Base-by-base conservation (phyloP, 768 basidiomycete species). In the Pleurotus sapidus region DNA sequence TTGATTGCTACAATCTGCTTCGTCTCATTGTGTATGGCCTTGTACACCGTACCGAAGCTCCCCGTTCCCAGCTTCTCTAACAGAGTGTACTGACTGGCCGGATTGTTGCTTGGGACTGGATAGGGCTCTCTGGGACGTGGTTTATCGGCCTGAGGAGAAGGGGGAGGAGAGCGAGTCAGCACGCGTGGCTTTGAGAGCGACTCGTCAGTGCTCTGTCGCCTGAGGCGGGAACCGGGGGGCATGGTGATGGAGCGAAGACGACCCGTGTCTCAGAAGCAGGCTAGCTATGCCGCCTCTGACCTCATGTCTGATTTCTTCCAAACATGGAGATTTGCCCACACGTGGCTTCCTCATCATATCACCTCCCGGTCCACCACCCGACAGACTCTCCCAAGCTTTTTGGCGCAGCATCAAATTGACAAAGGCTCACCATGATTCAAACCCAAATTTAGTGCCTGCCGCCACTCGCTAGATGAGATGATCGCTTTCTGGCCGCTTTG, bases 61-160 rank as follows among this genome's bases (percentile, higher is more conserved):
- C 96, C 96, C 20, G 93, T 95, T 14, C 96, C 96, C n/a, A 98
- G 82, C 70, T 97, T 98, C 74, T 97, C 93, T 56, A 95, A 81
- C 37, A 98, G 74, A 46, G 91, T 92, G 69, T 97, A 98, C 66
- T 96, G 92, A 63, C 86, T 90, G 9, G 91, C 86, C 17, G 94
- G 93, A 66, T 93, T 93, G 69, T 68, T 89, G 68, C 80, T 84
- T 38, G 89, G 87, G 56, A 88, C 73, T 11, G 89, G 88, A 69
- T 78, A 83, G 15, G 89, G 88, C 46, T 86, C 88, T 57, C 78
- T 71, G 12, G 72, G 68, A 9, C 71, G 73, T 46, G 71, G 54
- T 57, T 72, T 77, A 24, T 68, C 70, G 24, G 69, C 64, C 58
- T 72, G 73, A 18, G 81, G 83, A n/a, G 76, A 79, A 48, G 72